Percentiles rank a stretch among this genome's conserved stretches.
Evolutionary conservation across 2,329 filamentous ascomycete species (phyloP).

Genomic region (Fusarium caatingaense): DNA sequence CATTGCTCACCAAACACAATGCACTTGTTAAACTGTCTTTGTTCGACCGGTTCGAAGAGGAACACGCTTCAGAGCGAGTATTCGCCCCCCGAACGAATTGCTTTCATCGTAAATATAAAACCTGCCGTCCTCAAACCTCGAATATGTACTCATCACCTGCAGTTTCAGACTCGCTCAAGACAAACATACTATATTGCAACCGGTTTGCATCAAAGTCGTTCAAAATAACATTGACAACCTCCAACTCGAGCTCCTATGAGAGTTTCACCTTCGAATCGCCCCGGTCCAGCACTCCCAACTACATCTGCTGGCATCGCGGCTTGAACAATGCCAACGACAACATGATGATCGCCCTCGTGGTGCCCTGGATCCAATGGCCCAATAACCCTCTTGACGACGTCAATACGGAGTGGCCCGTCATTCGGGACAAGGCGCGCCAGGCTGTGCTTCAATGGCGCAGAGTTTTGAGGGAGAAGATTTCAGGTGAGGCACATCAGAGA

Average conservation of each 20-base stretch:
- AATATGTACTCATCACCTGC: neutral
- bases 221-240: neutral
- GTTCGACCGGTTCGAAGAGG: neutral
- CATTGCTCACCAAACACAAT: neutral
- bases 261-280: slow-evolving; percentile 24
- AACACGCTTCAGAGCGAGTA: fast-evolving
- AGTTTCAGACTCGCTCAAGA: neutral
- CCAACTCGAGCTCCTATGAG: neutral
- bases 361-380: slow-evolving; percentile 34
- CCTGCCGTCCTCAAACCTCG: too few species aligned
- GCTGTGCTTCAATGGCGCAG: slow-evolving; percentile 5
- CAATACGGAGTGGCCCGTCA: neutral
- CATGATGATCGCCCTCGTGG: slow-evolving; percentile 6
- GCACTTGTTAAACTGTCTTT: neutral
- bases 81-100: too few species aligned
- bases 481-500: slow-evolving; percentile 1
- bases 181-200: neutral
- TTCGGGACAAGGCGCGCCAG: slow-evolving; percentile 6
- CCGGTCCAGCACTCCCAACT: neutral
- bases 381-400: slow-evolving; percentile 3
- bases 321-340: slow-evolving; percentile 20
- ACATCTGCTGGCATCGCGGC: slow-evolving; percentile 13
- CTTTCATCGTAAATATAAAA: slow-evolving; percentile 1
- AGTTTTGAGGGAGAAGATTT: neutral
- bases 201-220: neutral